Percentiles rank a stretch among this genome's conserved stretches.
Evolutionary conservation across 768 basidiomycete genomes (phyloP).

Genomic region (Clitopilus passeckerianus): DNA sequence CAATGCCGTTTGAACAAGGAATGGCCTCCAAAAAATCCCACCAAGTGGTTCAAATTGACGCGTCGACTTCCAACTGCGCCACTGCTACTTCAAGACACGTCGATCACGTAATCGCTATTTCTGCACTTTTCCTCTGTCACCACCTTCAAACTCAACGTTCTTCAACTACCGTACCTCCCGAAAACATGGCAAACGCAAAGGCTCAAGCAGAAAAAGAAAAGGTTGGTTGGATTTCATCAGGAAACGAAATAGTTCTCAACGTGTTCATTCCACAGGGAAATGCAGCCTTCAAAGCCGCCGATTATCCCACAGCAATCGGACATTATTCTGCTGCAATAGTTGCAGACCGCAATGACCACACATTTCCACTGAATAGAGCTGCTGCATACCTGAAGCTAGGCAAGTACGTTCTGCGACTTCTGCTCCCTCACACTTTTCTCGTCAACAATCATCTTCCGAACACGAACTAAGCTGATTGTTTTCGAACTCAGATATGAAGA

Average conservation of each 20-base stretch:
- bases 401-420: slow-evolving; percentile 65
- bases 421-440: neutral
- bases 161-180: neutral
- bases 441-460: neutral
- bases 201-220: slow-evolving; percentile 33
- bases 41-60: too few species aligned
- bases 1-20: too few species aligned
- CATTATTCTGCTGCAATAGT: slow-evolving; percentile 82
- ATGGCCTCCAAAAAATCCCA: too few species aligned
- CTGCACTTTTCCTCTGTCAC: too few species aligned
- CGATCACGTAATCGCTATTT: too few species aligned
- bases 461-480: slow-evolving; percentile 3
- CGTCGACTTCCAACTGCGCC: too few species aligned
- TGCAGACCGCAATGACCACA: slow-evolving; percentile 64
- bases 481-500: slow-evolving; percentile 57
- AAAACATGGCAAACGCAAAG: slow-evolving; percentile 10
- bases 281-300: slow-evolving; percentile 73
- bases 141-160: neutral
- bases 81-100: too few species aligned
- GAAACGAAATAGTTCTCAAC: neutral
- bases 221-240: slow-evolving; percentile 12
- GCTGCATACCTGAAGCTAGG: slow-evolving; percentile 91
- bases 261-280: slow-evolving; percentile 62
- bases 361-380: slow-evolving; percentile 82
- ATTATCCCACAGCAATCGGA: slow-evolving; percentile 77